Evolutionary conservation across 202 grass and related monocot genomes (phyloP).

Genomic region (Carex arenaria): DNA sequence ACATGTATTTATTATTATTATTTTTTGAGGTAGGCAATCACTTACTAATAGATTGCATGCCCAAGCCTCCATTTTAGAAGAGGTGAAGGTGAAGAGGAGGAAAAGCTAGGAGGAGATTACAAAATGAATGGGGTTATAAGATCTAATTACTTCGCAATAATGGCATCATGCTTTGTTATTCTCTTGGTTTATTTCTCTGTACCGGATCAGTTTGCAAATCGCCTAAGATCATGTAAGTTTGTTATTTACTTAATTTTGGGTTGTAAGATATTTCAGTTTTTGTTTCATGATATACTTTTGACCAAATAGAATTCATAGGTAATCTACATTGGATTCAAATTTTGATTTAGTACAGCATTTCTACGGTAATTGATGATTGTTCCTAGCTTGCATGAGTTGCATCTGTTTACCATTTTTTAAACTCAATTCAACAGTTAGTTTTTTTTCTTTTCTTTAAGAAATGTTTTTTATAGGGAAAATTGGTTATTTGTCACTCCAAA

Average conservation of each 20-base stretch:
- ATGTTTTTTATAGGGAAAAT: no score
- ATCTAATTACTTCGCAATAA: constrained; percentile 15
- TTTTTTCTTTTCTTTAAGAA: neutral
- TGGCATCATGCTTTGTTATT: constrained; percentile 11
- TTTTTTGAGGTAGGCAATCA: neutral
- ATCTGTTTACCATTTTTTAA: neutral
- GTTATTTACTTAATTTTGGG: neutral
- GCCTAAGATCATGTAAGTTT: constrained; percentile 15
- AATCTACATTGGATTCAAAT: neutral
- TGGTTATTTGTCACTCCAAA: no score
- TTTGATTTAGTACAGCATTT: neutral
- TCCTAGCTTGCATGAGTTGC: no score
- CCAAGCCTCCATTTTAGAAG: neutral
- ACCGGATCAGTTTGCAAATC: constrained; percentile 9
- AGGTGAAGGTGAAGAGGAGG: neutral
- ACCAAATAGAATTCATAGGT: neutral
- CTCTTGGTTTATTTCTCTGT: constrained; percentile 17
- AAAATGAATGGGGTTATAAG: constrained; percentile 17
- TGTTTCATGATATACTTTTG: neutral
- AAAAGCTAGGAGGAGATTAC: neutral
- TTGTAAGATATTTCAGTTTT: neutral
- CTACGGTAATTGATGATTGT: neutral
- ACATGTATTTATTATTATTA: neutral
- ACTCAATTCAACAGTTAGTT: neutral
- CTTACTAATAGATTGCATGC: neutral